Base-by-base conservation (phyloP, 495 filamentous ascomycete genomes). In the Physcia stellaris region DNA sequence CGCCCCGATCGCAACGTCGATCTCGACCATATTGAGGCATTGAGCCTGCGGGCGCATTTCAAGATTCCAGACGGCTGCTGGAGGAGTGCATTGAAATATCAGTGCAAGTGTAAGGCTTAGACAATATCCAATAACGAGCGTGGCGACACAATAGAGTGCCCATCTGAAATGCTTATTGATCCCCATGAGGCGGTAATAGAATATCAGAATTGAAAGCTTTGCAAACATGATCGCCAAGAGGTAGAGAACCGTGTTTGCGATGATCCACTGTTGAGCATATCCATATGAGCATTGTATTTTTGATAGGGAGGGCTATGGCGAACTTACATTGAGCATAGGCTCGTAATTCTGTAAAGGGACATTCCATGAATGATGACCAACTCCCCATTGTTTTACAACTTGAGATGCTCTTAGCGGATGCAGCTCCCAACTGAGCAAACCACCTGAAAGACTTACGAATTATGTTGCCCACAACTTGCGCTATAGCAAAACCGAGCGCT, bases 1-100 rank as follows among this genome's bases (percentile, higher is more conserved):
- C 16, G 63, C 61, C 1, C 63, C 60, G 38, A 67, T 64, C 44
- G 64, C 66, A 12, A 65, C 56, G 7, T 67, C 48, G 10, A 65
- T 56, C 0, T 60, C 59, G 4, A 41, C 44, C 41, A 68, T 61
- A 45, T 68, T 46, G 19, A 68, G 48, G 45, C 66, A 70, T 9
- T 28, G 9, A 13, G 9, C 26, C 9, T 9, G 26, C n/a, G n/a
- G n/a, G n/a, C n/a, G n/a, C 9, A 28, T 9, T 9, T 9, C 9
- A 13, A 28, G 13, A 13, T 28, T 28, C 26, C 26, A 28, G 26
- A 9, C 26, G 13, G 26, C 26, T 9, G 9, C 9, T 9, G 13
- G 9, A 13, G 26, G 26, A 9, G 9, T 28, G 26, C 26, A 28
- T 13, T 28, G 26, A 28, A 28, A 28, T 9, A 28, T 13, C 9